These are phyloP conservation scores for Pneumocystis murina DNA, from an alignment of 1,139 yeast genomes.

Conservation along the genomic window DNA sequence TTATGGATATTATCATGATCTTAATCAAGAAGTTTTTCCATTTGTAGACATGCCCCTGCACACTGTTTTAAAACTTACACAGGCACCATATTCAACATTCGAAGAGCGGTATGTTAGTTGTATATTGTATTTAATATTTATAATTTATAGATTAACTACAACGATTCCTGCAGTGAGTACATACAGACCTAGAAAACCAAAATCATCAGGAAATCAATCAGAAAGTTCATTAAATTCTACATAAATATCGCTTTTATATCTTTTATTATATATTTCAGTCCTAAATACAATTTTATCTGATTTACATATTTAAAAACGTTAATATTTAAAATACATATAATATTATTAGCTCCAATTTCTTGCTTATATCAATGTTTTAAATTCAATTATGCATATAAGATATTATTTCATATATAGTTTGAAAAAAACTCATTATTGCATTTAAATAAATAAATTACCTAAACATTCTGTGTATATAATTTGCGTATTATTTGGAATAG, in stretches of 20 bases:
- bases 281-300: no score
- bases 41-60: conserved; percentile 99
- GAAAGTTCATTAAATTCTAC: not conserved
- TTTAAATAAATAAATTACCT: not conserved
- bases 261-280: not conserved
- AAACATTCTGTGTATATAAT: not conserved
- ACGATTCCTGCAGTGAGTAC: conserved; percentile 90
- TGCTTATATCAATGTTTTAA: not conserved
- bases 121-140: conserved; percentile 2
- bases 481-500: not conserved
- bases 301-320: not conserved
- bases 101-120: conserved; percentile 36
- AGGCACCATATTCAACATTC: conserved; percentile 77
- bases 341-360: not conserved
- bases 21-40: conserved; percentile 92
- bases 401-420: not conserved
- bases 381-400: not conserved
- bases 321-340: not conserved
- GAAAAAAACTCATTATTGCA: not conserved
- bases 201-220: not conserved
- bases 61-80: conserved; percentile 70
- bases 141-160: conserved; percentile 20
- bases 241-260: not conserved
- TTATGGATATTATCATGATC: conserved; percentile 95
- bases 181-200: conserved; percentile 35